Evolutionary conservation across 805 yeast genomes (phyloP).

Genomic region (Cyberlindnera samutprakarnensis): DNA sequence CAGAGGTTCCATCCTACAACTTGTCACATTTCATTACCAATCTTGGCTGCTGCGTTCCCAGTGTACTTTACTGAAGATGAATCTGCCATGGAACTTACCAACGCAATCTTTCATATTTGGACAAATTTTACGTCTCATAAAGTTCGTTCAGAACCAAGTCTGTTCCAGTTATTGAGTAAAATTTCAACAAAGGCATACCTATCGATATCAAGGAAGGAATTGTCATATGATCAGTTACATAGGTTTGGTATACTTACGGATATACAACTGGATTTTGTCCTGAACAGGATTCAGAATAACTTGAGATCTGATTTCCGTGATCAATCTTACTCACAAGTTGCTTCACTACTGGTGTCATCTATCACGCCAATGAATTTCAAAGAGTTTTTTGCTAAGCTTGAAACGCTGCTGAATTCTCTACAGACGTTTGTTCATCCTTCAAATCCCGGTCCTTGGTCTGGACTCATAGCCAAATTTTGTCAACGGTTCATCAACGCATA

Average conservation of each 20-base stretch:
- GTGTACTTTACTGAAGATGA: conserved; percentile 22
- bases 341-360: conserved; percentile 55
- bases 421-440: conserved; percentile 90
- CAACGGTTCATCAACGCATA: conserved; percentile 50
- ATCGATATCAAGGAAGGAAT: conserved; percentile 24
- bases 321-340: conserved; percentile 31
- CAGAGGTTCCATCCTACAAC: conserved; percentile 48
- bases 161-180: conserved; percentile 59
- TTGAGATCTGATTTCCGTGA: conserved; percentile 27
- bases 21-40: conserved; percentile 41
- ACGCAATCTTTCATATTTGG: conserved; percentile 72
- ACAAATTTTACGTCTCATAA: conserved; percentile 38
- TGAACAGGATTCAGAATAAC: conserved; percentile 45
- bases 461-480: conserved; percentile 57
- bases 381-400: conserved; percentile 42
- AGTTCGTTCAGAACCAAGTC: conserved; percentile 44
- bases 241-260: conserved; percentile 57
- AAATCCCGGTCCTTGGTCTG: conserved; percentile 84
- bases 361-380: conserved; percentile 43
- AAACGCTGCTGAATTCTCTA: conserved; percentile 55
- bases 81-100: conserved; percentile 49
- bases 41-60: conserved; percentile 51
- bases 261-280: conserved; percentile 51
- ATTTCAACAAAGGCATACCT: conserved; percentile 43
- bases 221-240: conserved; percentile 30